phyloP scores from a whole-genome alignment of 768 basidiomycete genomes.

The Chalciporus chontae region DNA sequence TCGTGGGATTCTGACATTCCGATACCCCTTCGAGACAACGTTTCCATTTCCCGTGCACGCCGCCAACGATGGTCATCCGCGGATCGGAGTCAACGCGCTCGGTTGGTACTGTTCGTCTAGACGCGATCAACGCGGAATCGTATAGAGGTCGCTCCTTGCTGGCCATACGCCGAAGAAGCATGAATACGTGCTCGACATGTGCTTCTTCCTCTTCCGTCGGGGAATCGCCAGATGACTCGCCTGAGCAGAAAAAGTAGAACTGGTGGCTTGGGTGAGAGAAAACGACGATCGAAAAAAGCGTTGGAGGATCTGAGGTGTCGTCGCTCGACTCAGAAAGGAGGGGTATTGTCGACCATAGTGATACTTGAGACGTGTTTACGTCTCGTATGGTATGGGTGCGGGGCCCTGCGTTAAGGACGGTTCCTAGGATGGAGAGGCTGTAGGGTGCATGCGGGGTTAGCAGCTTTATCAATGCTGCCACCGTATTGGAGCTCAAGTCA shows the following conservation, averaged over 20 bases:
- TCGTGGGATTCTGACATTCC: not conserved
- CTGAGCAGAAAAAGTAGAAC: constrained; percentile 19
- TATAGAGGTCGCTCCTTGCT: constrained; percentile 4
- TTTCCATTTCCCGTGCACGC: constrained; percentile 9
- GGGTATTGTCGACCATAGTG: constrained; percentile 20
- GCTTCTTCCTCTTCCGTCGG: constrained; percentile 7
- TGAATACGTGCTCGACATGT: constrained; percentile 16
- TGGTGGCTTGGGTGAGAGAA: constrained; percentile 12
- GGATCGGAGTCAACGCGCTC: constrained; percentile 5
- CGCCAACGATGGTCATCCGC: constrained; percentile 8
- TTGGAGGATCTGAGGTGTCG: not conserved
- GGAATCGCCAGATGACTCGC: not conserved
- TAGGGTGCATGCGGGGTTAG: constrained; percentile 14
- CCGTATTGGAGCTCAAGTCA: too few relatives aligned
- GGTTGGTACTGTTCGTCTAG: not conserved
- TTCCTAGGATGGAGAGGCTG: constrained; percentile 14
- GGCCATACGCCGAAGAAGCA: constrained; percentile 5
- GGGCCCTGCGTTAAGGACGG: constrained; percentile 13
- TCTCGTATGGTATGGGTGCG: constrained; percentile 1
- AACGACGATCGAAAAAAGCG: constrained; percentile 18
- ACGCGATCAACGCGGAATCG: not conserved
- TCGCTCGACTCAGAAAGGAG: not conserved
- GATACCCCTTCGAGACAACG: constrained; percentile 7
- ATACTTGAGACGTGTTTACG: constrained; percentile 14
- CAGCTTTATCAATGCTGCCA: constrained; percentile 8